A percentile compares a stretch with the other conserved stretches of the same genome.
These are phyloP conservation scores for Sporobolomyces pararoseus DNA, from an alignment of 768 basidiomycete genomes.

Conservation along the genomic window DNA sequence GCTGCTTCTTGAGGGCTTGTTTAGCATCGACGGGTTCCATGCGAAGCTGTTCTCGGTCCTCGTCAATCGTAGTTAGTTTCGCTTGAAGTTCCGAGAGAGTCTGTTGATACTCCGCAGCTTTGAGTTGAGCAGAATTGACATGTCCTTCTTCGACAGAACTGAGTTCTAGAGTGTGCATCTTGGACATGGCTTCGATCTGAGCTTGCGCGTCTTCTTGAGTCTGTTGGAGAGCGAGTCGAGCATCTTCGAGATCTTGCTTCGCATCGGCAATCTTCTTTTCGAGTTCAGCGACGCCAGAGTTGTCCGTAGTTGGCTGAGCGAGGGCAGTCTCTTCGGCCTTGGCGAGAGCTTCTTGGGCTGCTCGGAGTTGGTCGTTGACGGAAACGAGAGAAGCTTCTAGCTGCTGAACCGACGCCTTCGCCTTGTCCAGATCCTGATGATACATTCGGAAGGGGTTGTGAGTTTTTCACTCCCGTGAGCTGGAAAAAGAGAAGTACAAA, in stretches of 20 bases:
- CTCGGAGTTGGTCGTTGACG: constrained; percentile 58
- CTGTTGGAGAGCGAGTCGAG: constrained; percentile 17
- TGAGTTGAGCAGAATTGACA: not conserved
- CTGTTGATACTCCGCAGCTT: constrained; percentile 55
- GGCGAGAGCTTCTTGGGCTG: constrained; percentile 40
- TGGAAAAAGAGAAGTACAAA: not conserved
- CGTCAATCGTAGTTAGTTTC: constrained; percentile 53
- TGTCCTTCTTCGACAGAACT: constrained; percentile 5
- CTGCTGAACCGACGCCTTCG: too few species aligned
- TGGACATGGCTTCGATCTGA: constrained; percentile 24
- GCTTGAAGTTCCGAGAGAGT: constrained; percentile 65
- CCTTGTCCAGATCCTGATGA: constrained; percentile 72
- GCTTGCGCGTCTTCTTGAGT: constrained; percentile 20
- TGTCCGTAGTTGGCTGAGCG: not conserved
- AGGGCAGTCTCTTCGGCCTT: constrained; percentile 51
- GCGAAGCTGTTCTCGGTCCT: constrained; percentile 6
- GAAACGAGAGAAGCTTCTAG: constrained; percentile 54
- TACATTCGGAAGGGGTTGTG: too few species aligned
- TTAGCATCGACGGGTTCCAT: constrained; percentile 16
- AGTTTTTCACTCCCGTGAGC: too few species aligned
- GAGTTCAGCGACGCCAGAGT: not conserved
- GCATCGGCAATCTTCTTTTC: not conserved
- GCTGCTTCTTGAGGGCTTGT: not conserved
- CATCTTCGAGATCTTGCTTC: constrained; percentile 21
- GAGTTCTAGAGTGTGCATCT: constrained; percentile 49